Percentiles rank a stretch among this genome's conserved stretches.
Conservation (phyloP, 1,284 basidiomycete genomes). For the Inonotus obliquus region DNA sequence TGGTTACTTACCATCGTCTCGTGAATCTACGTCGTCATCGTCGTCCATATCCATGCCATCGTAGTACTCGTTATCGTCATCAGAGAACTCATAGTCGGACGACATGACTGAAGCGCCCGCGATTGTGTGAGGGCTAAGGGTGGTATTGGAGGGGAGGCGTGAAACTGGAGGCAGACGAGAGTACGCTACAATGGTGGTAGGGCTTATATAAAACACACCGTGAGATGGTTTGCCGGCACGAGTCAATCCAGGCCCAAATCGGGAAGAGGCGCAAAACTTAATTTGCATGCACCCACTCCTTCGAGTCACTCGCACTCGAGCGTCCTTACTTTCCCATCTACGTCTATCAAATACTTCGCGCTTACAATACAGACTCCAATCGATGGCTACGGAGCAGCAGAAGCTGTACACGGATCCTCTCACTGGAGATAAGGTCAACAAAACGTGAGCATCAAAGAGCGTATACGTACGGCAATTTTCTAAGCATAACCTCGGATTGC, state of each 20-base stretch:
- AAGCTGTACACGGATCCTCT: slow-evolving; percentile 77
- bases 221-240: neutral
- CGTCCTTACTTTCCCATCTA: neutral
- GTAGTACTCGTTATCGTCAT: slow-evolving; percentile 61
- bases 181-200: neutral
- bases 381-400: slow-evolving; percentile 50
- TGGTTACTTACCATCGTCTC: slow-evolving; percentile 14
- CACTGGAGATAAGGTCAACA: slow-evolving; percentile 93
- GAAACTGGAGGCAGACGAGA: neutral
- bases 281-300: slow-evolving; percentile 11
- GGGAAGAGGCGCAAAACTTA: slow-evolving; percentile 2
- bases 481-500: slow-evolving; percentile 25
- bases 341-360: neutral
- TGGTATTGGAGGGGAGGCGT: neutral
- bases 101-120: slow-evolving; percentile 41
- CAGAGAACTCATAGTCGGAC: slow-evolving; percentile 71
- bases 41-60: slow-evolving; percentile 64
- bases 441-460: slow-evolving; percentile 52
- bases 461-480: neutral
- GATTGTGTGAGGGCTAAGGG: neutral
- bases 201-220: neutral
- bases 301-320: slow-evolving; percentile 14
- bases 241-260: neutral
- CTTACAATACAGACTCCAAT: neutral
- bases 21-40: slow-evolving; percentile 56